Conservation (phyloP, 192 early-diverging fungal species). For the Linnemannia zychae region DNA sequence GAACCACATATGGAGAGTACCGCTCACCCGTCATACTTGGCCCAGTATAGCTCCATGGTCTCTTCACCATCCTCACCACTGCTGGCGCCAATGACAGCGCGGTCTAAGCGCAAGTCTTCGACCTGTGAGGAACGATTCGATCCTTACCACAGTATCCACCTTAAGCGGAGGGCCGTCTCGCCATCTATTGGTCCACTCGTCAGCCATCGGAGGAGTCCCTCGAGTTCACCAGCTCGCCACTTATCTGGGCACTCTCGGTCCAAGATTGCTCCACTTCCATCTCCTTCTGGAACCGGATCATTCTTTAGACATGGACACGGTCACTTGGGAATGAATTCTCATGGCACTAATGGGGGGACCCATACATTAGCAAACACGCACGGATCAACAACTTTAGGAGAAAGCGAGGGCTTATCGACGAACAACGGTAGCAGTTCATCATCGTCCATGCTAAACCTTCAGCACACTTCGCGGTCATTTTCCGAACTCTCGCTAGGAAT, state of each 20-base stretch:
- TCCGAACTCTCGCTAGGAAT: constrained; percentile 39
- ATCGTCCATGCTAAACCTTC: constrained; percentile 32
- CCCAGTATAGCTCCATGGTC: constrained; percentile 3
- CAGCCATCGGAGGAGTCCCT: constrained; percentile 41
- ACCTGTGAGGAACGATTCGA: constrained; percentile 56
- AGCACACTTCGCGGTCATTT: constrained; percentile 45
- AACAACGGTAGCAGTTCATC: neutral
- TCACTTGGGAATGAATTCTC: neutral
- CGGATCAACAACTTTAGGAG: neutral
- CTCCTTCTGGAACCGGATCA: constrained; percentile 36
- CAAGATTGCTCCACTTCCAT: constrained; percentile 36
- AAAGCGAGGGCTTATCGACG: neutral
- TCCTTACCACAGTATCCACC: constrained; percentile 43
- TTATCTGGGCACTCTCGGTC: constrained; percentile 34
- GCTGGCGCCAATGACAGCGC: constrained; percentile 21
- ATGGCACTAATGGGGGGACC: neutral
- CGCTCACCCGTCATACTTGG: constrained; percentile 5
- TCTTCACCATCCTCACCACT: constrained; percentile 37
- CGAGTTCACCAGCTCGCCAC: constrained; percentile 48
- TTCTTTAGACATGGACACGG: constrained; percentile 25
- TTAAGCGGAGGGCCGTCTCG: constrained; percentile 51
- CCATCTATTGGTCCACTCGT: constrained; percentile 45
- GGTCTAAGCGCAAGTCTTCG: constrained; percentile 49
- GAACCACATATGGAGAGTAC: neutral
- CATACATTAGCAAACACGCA: neutral